Percentiles rank a stretch among this genome's conserved stretches.
Evolutionary conservation across 1,139 yeast genomes (phyloP).

Genomic region (Ashbya aceris): DNA sequence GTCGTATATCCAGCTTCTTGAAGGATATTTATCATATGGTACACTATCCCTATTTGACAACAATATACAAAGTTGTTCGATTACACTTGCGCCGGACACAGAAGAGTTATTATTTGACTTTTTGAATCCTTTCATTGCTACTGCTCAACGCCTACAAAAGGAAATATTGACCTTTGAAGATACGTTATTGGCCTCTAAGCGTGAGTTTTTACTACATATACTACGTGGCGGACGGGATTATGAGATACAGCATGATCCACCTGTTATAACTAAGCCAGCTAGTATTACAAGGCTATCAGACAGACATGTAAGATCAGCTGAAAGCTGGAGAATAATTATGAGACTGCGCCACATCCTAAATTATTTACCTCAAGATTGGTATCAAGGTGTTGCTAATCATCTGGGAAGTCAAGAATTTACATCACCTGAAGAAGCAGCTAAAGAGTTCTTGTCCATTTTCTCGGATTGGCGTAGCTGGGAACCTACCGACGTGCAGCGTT

Average conservation of each 20-base stretch:
- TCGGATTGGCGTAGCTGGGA: constrained; percentile 94
- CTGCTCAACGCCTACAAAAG: constrained; percentile 12
- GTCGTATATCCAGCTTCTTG: neutral
- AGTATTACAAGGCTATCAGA: constrained; percentile 61
- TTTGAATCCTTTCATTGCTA: constrained; percentile 21
- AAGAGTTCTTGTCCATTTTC: constrained; percentile 49
- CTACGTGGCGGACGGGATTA: constrained; percentile 54
- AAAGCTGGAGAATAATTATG: constrained; percentile 80
- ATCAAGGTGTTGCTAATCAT: constrained; percentile 19
- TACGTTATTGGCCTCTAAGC: constrained; percentile 9
- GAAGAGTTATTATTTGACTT: constrained; percentile 4
- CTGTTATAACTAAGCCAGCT: constrained; percentile 83
- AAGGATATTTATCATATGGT: neutral
- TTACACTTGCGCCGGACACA: neutral
- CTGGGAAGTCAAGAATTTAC: constrained; percentile 19
- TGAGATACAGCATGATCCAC: constrained; percentile 71
- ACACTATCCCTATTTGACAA: neutral
- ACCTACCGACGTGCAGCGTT: constrained; percentile 46
- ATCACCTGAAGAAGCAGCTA: constrained; percentile 45
- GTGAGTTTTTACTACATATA: constrained; percentile 33
- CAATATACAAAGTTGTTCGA: neutral
- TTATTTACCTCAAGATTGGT: constrained; percentile 51
- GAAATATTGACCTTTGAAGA: neutral
- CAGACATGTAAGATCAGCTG: constrained; percentile 68
- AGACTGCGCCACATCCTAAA: constrained; percentile 66